Base-by-base conservation (phyloP, 495 filamentous ascomycete species). In the Hypomontagnella monticulosa region DNA sequence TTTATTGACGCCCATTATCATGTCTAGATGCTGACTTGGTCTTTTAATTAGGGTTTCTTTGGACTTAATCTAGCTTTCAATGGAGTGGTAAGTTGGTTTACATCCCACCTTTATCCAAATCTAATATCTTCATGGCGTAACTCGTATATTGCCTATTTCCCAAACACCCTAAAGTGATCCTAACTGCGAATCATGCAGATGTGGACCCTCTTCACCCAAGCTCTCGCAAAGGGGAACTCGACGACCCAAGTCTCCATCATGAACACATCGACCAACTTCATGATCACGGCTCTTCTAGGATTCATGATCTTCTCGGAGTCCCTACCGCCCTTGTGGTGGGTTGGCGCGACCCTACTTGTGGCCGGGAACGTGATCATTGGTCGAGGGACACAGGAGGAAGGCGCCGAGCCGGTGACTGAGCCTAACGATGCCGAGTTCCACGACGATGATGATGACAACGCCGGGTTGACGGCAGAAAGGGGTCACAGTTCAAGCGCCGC, bases 341-440 rank as follows among this genome's bases (percentile, higher is more conserved):
- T 91, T 4, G 94, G 94, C 7, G 94, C 94, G 0, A 84, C 82
- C 52, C 77, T 96, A 78, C 85, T 97, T 56, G 91, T 96, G 0
- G 93, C 85, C 2, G 94, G 94, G 10, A 97, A 93, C 79, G 92
- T 97, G 12, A 87, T 97, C 43, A 92, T 97, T 71, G 92, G 94
- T 7, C 82, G 90, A 69, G 85, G 94, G 47, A 90, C 89, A 74
- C 77, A 76, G 11, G 73, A 71, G 7, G 56, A 68, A n/a, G 65
- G 43, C 8, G 18, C 9, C 2, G 58, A 57, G 14, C 50, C 47
- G 14, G 61, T 34, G 19, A 37, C 20, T 12, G 11, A 19, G 15
- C 38, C 15, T 9, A 43, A 53, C 2, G 63, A 30, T 7, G 46
- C 8, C 11, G 59, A 51, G 10, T 48, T 14, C 40, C 15, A 20